A percentile compares a stretch with the other conserved stretches of the same genome.
These are phyloP conservation scores for Paratinospora sagittata DNA, from an alignment of 164 flowering plant genomes.

Conservation along the genomic window DNA sequence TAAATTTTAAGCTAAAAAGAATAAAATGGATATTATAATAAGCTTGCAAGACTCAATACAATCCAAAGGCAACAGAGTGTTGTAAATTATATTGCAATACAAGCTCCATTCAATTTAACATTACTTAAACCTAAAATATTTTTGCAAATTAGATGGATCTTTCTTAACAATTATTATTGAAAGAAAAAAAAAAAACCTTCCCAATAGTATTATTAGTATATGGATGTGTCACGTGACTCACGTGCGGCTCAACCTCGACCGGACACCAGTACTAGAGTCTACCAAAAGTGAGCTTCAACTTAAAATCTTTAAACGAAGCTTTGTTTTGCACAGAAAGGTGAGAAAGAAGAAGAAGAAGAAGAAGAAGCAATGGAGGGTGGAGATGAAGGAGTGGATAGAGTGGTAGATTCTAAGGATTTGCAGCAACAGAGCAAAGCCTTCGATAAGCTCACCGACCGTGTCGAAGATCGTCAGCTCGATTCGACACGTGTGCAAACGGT, in stretches of 20 bases:
- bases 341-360: conserved; percentile 1
- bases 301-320: not conserved
- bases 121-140: no score
- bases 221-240: not conserved
- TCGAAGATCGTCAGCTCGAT: conserved; percentile 96
- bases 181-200: no score
- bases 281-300: not conserved
- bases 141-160: no score
- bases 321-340: not conserved
- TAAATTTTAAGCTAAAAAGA: no score
- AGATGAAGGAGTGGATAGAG: conserved; percentile 55
- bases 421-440: conserved; percentile 97
- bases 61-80: no score
- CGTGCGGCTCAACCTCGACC: not conserved
- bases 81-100: no score
- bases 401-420: conserved; percentile 80
- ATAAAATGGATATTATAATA: no score
- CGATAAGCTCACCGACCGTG: conserved; percentile 96
- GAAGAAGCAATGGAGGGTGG: conserved; percentile 43
- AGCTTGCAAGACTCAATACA: no score
- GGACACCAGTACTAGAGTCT: not conserved
- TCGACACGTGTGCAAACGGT: conserved; percentile 91
- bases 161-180: no score
- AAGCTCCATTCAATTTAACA: no score
- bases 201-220: no score